Evolutionary conservation across 164 flowering plant species (phyloP).

Genomic region (Macadamia tetraphylla): DNA sequence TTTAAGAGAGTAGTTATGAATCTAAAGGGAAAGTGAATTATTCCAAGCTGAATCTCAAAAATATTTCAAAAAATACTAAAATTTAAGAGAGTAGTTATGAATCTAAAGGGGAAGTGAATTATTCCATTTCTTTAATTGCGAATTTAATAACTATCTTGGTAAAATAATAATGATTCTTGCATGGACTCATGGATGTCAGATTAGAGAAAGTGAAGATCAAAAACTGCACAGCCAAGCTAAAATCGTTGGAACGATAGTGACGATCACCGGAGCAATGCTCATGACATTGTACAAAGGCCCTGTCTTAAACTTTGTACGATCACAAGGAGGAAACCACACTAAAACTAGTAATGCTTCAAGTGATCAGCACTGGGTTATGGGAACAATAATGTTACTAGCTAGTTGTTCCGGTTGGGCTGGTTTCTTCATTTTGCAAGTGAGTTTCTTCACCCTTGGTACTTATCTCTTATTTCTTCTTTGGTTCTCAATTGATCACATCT

Average conservation of each 20-base stretch:
- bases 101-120: too few relatives aligned
- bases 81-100: too few relatives aligned
- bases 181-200: conserved; percentile 26
- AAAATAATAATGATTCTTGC: not conserved
- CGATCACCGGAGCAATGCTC: conserved; percentile 70
- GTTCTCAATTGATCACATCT: too few relatives aligned
- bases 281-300: conserved; percentile 97
- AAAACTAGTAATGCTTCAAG: conserved; percentile 3
- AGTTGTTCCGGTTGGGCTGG: conserved; percentile 60
- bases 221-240: conserved; percentile 60
- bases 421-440: conserved; percentile 79
- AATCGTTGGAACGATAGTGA: conserved; percentile 65
- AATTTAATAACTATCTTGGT: too few relatives aligned
- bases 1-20: too few relatives aligned
- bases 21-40: too few relatives aligned
- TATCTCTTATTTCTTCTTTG: too few relatives aligned
- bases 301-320: conserved; percentile 33
- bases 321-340: conserved; percentile 19
- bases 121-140: too few relatives aligned
- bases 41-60: too few relatives aligned
- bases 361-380: conserved; percentile 56
- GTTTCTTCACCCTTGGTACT: too few relatives aligned
- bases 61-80: too few relatives aligned
- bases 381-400: conserved; percentile 59
- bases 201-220: conserved; percentile 62